Evolutionary conservation across 768 basidiomycete genomes (phyloP).

Genomic region (Cyclocybe cylindracea): DNA sequence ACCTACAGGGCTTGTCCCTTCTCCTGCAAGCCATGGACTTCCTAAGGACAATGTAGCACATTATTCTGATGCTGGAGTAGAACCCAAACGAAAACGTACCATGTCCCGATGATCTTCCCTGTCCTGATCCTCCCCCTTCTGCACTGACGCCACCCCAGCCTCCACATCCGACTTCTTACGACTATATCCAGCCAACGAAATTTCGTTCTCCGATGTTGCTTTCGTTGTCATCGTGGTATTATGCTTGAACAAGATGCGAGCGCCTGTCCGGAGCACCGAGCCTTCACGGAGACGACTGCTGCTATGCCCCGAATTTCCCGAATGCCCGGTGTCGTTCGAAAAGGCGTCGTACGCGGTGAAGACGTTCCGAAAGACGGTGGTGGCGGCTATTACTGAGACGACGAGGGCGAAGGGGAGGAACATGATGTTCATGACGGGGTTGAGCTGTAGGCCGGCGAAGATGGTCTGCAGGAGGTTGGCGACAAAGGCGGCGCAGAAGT

Average conservation of each 20-base stretch:
- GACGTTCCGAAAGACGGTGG: constrained; percentile 36
- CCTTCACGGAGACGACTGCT: background rate
- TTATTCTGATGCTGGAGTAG: too few species aligned
- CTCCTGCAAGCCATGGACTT: too few species aligned
- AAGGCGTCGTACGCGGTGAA: too few species aligned
- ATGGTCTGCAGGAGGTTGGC: constrained; percentile 35
- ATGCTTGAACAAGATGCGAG: constrained; percentile 14
- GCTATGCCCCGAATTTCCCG: background rate
- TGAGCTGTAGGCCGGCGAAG: constrained; percentile 28
- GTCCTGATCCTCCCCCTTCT: too few species aligned
- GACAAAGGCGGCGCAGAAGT: constrained; percentile 32
- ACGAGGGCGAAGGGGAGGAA: constrained; percentile 31
- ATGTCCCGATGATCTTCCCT: too few species aligned
- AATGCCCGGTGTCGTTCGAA: constrained; percentile 10
- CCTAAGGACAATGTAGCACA: too few species aligned
- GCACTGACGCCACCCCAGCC: too few species aligned
- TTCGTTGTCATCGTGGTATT: constrained; percentile 5
- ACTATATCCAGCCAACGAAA: constrained; percentile 9
- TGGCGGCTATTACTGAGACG: constrained; percentile 36
- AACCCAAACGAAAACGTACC: too few species aligned
- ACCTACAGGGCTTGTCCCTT: too few species aligned
- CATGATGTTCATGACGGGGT: constrained; percentile 36
- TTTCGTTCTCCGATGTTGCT: constrained; percentile 6
- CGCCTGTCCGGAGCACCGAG: constrained; percentile 7
- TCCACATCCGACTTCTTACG: too few species aligned